Percentiles rank a stretch among this genome's conserved stretches.
Conservation (phyloP, 441 rosid genomes). For the Euphorbia celastroides region DNA sequence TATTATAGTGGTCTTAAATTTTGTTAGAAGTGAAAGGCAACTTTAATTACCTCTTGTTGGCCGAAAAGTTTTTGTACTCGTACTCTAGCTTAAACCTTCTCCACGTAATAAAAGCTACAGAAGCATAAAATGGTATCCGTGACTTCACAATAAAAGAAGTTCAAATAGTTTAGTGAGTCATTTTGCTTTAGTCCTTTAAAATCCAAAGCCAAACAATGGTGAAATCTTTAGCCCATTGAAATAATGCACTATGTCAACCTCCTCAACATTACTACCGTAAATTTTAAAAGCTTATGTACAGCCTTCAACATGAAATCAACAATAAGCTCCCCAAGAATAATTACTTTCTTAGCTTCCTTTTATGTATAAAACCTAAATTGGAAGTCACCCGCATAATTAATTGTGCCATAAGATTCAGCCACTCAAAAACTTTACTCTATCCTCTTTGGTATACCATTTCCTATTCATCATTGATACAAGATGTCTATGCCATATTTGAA, state of each 20-base stretch:
- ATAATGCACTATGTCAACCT: no score
- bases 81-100: neutral
- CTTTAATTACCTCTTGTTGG: neutral
- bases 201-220: no score
- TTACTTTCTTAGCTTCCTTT: neutral
- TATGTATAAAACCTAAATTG: neutral
- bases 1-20: neutral
- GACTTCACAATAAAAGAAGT: neutral
- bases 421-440: neutral
- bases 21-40: neutral
- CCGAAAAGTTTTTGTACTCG: neutral
- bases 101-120: neutral
- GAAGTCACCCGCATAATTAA: neutral
- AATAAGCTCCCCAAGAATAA: neutral
- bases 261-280: neutral
- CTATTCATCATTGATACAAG: neutral
- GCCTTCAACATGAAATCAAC: neutral
- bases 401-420: constrained; percentile 1
- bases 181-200: no score
- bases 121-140: neutral
- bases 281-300: neutral
- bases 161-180: no score
- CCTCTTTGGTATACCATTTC: neutral
- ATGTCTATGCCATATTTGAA: neutral
- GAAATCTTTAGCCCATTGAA: no score